Evolutionary conservation across 441 rosid species (phyloP), one percentile per base, ranked within the genome.

Genomic region (Mallotus japonicus): DNA sequence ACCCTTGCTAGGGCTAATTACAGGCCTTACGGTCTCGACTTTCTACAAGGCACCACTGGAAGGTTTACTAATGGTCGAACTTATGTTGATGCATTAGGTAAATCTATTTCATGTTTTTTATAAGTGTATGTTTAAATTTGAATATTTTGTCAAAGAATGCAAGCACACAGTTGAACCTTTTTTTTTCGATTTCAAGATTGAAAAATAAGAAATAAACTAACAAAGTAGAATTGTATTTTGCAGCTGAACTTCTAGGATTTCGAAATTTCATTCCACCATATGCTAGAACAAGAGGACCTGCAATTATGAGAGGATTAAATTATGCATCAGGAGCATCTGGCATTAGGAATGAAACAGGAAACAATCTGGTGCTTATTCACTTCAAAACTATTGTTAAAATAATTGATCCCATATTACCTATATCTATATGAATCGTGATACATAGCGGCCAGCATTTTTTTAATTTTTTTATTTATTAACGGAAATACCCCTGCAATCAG

Each of bases 261-360:
- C 83, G 73, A 28, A 66, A 58, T 20, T 91, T 86, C 63, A 81
- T 91, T 76, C 93, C 88, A 51, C 83, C 97, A 0, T 87, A 86
- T 72, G 83, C 89, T n/a, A 83, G 92, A 81, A 71, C 85, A 46
- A 76, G 90, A 22, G 97, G 97, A 0, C 83, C 77, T 55, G 81
- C 82, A 14, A 0, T 90, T 28, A 62, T 87, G 67, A 82, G 86
- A 62, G 97, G 98, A 69, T 86, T 69, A 19, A 93, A 91, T 71
- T 93, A 76, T 62, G 98, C 98, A 22, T 93, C 98, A 4, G 98
- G 97, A 34, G 98, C 96, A 46, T 81, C 97, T 17, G 98, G 98
- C 20, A 93, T 93, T 59, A 83, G 95, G 67, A 93, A 88, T 66
- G 96, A 91, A 80, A 91, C 98, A 0, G 97, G 97, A 62, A 85